phyloP scores from a whole-genome alignment of 345 rosid genomes.

The Brassica incana region DNA sequence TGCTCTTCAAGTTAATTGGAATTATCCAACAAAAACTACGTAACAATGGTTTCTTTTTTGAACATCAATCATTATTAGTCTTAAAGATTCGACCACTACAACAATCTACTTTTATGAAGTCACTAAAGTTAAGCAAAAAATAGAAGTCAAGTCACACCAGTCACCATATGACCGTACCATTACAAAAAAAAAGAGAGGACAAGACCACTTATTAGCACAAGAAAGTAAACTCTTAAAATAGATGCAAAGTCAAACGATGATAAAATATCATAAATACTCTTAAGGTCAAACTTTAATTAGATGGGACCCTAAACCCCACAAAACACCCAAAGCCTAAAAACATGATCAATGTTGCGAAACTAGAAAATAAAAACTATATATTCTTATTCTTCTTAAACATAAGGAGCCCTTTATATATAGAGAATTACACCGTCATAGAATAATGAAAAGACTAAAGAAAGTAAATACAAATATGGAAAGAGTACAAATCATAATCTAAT shows the following conservation, averaged over 20 bases:
- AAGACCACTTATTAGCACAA: not conserved
- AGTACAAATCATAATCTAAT: no score
- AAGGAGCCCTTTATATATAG: no score
- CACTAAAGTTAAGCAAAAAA: no score
- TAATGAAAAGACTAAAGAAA: no score
- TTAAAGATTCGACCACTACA: not conserved
- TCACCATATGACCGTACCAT: not conserved
- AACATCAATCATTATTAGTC: not conserved
- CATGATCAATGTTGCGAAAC: not conserved
- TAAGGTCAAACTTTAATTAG: slow-evolving; percentile 23
- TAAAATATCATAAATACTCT: slow-evolving; percentile 22
- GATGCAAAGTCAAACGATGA: slow-evolving; percentile 26
- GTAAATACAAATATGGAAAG: no score
- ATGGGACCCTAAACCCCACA: slow-evolving; percentile 14
- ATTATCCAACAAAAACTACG: not conserved
- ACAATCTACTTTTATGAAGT: not conserved
- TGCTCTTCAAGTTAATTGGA: no score
- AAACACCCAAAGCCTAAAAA: slow-evolving; percentile 4
- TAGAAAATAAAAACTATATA: no score
- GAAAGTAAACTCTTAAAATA: slow-evolving; percentile 9
- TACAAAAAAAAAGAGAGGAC: not conserved
- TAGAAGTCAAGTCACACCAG: not conserved
- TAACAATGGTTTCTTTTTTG: not conserved
- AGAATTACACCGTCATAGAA: no score
- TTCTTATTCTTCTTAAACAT: no score